Base-by-base conservation (phyloP, 2,329 filamentous ascomycete species). In the Zymoseptoria tritici region DNA sequence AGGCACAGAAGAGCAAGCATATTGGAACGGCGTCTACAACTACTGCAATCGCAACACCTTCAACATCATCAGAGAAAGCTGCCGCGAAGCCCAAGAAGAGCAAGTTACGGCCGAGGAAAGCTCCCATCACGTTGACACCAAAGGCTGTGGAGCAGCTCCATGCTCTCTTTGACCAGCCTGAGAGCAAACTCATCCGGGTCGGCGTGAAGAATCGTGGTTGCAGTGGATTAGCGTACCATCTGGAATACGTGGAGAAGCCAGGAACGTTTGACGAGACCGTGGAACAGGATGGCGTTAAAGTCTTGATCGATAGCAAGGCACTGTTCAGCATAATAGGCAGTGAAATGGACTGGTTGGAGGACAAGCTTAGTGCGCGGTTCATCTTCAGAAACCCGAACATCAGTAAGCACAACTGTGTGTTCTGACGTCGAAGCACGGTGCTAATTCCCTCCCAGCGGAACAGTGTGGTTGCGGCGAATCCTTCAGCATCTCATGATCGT, bases 301-400 rank as follows among this genome's bases (percentile, higher is more conserved):
- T 99, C 36, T 75, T 97, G 73, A 94, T 99, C 59, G 94, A 99
- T 75, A 96, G 90, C 81, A 97, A 97, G 79, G 94, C 94, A 50
- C 79, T 99, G 55, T 92, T 99, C 74, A 97, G 93, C 75, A 97
- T 99, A 57, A 97, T 99, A 69, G 94, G 94, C 4, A 96, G 89
- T 72, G 93, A 97, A 78, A 99, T 99, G 94, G 94, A 99, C 72
- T 99, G 93, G 92, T 82, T 93, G 9, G 92, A 97, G 77, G 94
- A 97, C 70, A 96, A 96, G 79, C 78, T 99, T 65, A 96, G 88
- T 74, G 84, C 92, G 75, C 83, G 90, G 65, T 99, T 99, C 75
- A 86, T 96, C 55, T 99, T 99, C 78, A 87, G 85, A 73, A 99
- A 99, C 74, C 94, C 94, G 2, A 99, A 99, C 72, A 97, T 97